phyloP scores from a whole-genome alignment of 208 protist genomes.

The Trypanosoma rangeli region DNA sequence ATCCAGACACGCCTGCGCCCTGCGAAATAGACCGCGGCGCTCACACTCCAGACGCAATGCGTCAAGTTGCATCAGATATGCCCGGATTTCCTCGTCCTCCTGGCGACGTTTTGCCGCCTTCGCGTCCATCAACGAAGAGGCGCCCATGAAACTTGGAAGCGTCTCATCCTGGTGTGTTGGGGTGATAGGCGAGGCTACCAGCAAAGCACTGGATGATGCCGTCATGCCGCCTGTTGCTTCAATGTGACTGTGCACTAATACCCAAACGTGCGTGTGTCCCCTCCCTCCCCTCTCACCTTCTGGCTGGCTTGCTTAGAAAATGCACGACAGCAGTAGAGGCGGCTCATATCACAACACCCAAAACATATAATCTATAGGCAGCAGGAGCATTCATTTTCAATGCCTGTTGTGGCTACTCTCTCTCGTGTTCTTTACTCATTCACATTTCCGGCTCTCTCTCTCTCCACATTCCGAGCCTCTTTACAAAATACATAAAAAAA shows the following conservation, averaged over 20 bases:
- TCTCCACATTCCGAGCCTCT: background rate
- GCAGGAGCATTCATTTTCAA: background rate
- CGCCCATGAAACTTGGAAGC: background rate
- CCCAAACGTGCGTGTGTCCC: background rate
- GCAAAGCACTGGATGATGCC: background rate
- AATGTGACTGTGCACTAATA: background rate
- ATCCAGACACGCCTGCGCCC: slow-evolving; percentile 48
- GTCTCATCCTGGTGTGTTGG: slow-evolving; percentile 13
- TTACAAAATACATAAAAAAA: slow-evolving; percentile 3
- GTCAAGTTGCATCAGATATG: slow-evolving; percentile 48
- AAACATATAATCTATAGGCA: background rate
- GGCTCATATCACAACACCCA: background rate
- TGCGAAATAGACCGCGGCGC: slow-evolving; percentile 29
- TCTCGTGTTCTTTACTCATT: background rate
- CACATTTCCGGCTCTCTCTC: too few species aligned
- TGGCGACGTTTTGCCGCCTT: slow-evolving; percentile 19
- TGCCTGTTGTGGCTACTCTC: background rate
- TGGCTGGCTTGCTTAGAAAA: background rate
- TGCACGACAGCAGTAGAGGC: background rate
- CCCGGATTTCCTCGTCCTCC: slow-evolving; percentile 35
- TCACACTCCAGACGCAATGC: slow-evolving; percentile 46
- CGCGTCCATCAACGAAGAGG: slow-evolving; percentile 2
- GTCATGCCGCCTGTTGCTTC: background rate
- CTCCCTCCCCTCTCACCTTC: background rate
- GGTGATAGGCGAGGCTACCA: background rate